Percentiles rank a stretch among this genome's conserved stretches.
Conservation (phyloP, 192 early-diverging fungal species). For the Backusella mclennaniae region DNA sequence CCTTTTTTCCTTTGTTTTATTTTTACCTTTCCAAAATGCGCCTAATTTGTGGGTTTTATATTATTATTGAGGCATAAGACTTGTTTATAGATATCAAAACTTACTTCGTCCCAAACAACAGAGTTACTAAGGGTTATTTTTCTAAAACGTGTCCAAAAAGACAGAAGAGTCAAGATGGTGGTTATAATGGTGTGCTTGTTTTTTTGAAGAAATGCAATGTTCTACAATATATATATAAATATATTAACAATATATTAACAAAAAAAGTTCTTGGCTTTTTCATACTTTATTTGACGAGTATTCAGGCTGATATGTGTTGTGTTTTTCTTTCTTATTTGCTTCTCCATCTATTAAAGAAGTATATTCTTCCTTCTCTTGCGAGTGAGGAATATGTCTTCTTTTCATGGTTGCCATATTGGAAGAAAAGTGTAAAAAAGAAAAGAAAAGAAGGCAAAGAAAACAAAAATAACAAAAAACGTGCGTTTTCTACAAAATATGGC, state of each 20-base stretch:
- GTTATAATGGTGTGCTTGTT: constrained; percentile 52
- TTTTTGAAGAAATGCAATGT: constrained; percentile 42
- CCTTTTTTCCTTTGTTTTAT: background rate
- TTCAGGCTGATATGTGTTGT: constrained; percentile 21
- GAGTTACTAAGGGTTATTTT: constrained; percentile 55
- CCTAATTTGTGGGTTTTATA: constrained; percentile 20
- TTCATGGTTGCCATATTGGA: background rate
- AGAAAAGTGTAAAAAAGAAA: background rate
- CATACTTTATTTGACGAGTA: constrained; percentile 51
- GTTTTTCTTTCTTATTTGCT: constrained; percentile 8
- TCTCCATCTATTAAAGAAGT: background rate
- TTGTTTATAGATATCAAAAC: background rate
- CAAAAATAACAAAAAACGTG: background rate
- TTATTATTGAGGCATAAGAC: background rate
- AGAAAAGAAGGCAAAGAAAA: background rate
- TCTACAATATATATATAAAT: constrained; percentile 19
- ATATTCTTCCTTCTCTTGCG: background rate
- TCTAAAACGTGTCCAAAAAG: constrained; percentile 67
- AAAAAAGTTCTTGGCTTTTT: constrained; percentile 12
- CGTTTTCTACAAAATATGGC: background rate
- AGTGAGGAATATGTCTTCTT: constrained; percentile 22
- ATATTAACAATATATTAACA: background rate
- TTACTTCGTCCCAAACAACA: constrained; percentile 78
- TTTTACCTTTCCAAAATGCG: constrained; percentile 59
- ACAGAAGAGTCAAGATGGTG: constrained; percentile 53